Percentiles rank a stretch among this genome's conserved stretches.
These are phyloP conservation scores for Fraxinus anomala DNA, from an alignment of 257 asterid species.

Conservation along the genomic window DNA sequence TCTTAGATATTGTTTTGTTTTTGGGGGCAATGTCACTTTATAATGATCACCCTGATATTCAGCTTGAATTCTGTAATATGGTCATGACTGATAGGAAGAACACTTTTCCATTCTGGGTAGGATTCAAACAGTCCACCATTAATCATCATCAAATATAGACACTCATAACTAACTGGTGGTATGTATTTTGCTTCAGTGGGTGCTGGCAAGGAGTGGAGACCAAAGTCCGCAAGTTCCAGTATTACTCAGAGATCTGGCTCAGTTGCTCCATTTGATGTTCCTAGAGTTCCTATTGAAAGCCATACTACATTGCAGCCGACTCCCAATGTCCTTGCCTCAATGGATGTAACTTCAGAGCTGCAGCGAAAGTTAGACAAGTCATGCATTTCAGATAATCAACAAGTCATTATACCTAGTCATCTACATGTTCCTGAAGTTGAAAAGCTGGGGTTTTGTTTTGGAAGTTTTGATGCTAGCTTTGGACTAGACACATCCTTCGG, in stretches of 20 bases:
- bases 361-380: slow-evolving; percentile 63
- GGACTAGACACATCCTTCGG: slow-evolving; percentile 49
- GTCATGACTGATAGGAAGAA: slow-evolving; percentile 10
- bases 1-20: slow-evolving; percentile 8
- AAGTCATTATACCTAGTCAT: slow-evolving; percentile 82
- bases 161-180: slow-evolving; percentile 22
- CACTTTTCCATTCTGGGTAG: slow-evolving; percentile 3
- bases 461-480: slow-evolving; percentile 83
- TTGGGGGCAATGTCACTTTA: slow-evolving; percentile 10
- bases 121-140: not conserved
- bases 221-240: slow-evolving; percentile 61
- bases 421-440: slow-evolving; percentile 83
- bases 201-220: slow-evolving; percentile 86
- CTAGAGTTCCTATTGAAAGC: slow-evolving; percentile 41
- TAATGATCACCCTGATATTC: slow-evolving; percentile 10
- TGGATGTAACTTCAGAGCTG: slow-evolving; percentile 57
- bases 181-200: slow-evolving; percentile 46
- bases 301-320: slow-evolving; percentile 40
- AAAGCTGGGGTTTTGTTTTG: slow-evolving; percentile 90
- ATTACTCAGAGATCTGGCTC: slow-evolving; percentile 41
- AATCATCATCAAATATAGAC: not conserved
- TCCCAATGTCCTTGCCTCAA: slow-evolving; percentile 40
- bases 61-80: slow-evolving; percentile 4
- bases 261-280: slow-evolving; percentile 50
- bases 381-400: slow-evolving; percentile 62